These are phyloP conservation scores for Solanum pinnatisectum DNA, from an alignment of 257 asterid genomes.

Conservation along the genomic window DNA sequence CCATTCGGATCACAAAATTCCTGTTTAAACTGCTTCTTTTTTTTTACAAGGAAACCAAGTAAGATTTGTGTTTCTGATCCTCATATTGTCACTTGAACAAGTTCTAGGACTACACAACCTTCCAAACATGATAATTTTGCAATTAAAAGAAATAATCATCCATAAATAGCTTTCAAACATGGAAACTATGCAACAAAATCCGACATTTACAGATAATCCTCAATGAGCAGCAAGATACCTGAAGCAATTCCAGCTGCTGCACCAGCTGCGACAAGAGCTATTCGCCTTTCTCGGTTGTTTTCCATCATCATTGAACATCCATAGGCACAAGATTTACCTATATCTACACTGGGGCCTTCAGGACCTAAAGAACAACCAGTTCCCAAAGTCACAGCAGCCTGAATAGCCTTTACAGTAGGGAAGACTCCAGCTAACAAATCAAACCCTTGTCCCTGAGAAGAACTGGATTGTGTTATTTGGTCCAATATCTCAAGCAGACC, in stretches of 20 bases:
- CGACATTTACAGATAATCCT: not conserved
- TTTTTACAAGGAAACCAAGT: not conserved
- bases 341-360: conserved; percentile 99
- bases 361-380: conserved; percentile 99
- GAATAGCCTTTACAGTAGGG: conserved; percentile 80
- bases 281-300: conserved; percentile 88
- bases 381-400: conserved; percentile 91
- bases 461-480: conserved; percentile 69
- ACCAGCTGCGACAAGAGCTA: conserved; percentile 98
- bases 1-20: not conserved
- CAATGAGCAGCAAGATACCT: conserved; percentile 29
- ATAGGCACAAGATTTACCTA: conserved; percentile 93
- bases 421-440: conserved; percentile 67
- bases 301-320: conserved; percentile 94
- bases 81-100: not conserved
- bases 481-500: conserved; percentile 81
- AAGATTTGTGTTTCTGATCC: not conserved
- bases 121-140: not conserved
- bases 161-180: not conserved
- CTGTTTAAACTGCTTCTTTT: not conserved
- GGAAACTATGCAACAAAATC: not conserved
- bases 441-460: conserved; percentile 73
- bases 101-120: not conserved
- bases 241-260: conserved; percentile 99
- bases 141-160: not conserved